Conservation (phyloP, 2,329 filamentous ascomycete genomes). For the Pochonia chlamydosporia region DNA sequence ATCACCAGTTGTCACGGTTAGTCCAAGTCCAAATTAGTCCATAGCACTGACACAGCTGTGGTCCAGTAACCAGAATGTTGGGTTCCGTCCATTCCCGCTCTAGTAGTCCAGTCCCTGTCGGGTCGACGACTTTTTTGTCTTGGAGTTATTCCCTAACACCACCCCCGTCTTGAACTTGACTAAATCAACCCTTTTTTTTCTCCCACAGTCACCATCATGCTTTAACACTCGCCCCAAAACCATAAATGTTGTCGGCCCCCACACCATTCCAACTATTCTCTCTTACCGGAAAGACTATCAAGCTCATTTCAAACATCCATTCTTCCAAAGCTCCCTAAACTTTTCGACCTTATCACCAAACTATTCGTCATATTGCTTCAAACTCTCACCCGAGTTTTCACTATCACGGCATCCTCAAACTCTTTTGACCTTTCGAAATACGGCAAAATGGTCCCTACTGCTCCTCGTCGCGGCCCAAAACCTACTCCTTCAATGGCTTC, state of each 20-base stretch:
- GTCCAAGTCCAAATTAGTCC: slow-evolving; percentile 11
- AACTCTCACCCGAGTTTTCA: too few species aligned
- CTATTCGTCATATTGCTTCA: neutral
- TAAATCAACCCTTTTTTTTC: neutral
- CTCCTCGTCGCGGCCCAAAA: neutral
- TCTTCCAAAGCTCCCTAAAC: neutral
- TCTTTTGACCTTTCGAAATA: too few species aligned
- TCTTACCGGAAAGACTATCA: neutral
- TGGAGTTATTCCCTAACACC: slow-evolving; percentile 5
- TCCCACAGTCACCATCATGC: neutral
- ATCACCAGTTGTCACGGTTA: slow-evolving; percentile 17
- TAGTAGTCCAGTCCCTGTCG: slow-evolving; percentile 7
- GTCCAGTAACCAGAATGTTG: slow-evolving; percentile 14
- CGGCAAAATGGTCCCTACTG: slow-evolving; percentile 1
- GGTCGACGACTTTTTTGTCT: slow-evolving; percentile 8
- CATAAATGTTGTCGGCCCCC: slow-evolving; percentile 28
- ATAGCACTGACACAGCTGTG: slow-evolving; percentile 10
- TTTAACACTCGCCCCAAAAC: slow-evolving; percentile 17
- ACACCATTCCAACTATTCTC: slow-evolving; percentile 5
- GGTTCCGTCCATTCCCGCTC: slow-evolving; percentile 14
- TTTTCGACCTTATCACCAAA: neutral
- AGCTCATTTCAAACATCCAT: neutral
- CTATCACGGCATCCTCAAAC: too few species aligned
- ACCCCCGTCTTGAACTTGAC: slow-evolving; percentile 1
- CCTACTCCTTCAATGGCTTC: neutral